Conservation (phyloP, 2,329 filamentous ascomycete species). For the Pseudocercospora vitis region DNA sequence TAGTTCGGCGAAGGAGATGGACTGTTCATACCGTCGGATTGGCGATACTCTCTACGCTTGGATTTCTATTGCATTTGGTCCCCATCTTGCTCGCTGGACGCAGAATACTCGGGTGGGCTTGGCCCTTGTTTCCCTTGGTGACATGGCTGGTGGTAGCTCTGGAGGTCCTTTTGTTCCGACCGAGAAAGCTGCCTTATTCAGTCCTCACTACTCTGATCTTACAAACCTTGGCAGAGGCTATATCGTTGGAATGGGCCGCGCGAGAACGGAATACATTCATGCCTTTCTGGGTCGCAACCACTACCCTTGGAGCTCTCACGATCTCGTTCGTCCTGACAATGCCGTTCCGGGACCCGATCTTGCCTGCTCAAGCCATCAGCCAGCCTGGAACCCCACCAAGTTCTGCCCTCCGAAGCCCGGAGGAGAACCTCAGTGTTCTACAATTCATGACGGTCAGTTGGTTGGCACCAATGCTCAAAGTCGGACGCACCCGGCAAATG, state of each 20-base stretch:
- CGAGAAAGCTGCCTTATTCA: slow-evolving; percentile 32
- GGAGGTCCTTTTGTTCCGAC: slow-evolving; percentile 28
- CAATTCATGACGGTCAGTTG: slow-evolving; percentile 84
- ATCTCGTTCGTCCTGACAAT: slow-evolving; percentile 62
- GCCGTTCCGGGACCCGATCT: slow-evolving; percentile 64
- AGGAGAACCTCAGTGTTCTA: slow-evolving; percentile 77
- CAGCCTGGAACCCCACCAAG: slow-evolving; percentile 57
- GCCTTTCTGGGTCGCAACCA: slow-evolving; percentile 20
- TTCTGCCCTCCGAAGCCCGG: slow-evolving; percentile 65
- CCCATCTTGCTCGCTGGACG: neutral
- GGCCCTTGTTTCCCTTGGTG: slow-evolving; percentile 18
- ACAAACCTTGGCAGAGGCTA: slow-evolving; percentile 27
- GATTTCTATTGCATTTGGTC: slow-evolving; percentile 25
- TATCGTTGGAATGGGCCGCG: slow-evolving; percentile 25
- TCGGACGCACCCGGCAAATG: slow-evolving; percentile 65
- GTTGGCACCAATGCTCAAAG: slow-evolving; percentile 71
- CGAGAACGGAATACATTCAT: slow-evolving; percentile 17
- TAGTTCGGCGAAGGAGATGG: slow-evolving; percentile 37
- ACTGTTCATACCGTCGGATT: slow-evolving; percentile 25
- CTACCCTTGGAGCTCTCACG: slow-evolving; percentile 46
- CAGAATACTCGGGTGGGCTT: neutral
- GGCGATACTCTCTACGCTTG: slow-evolving; percentile 21
- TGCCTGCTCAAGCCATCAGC: slow-evolving; percentile 60
- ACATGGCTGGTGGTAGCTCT: slow-evolving; percentile 31
- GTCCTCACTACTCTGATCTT: slow-evolving; percentile 28